Base-by-base conservation (phyloP, 768 basidiomycete genomes). In the Russula griseocarnosa region DNA sequence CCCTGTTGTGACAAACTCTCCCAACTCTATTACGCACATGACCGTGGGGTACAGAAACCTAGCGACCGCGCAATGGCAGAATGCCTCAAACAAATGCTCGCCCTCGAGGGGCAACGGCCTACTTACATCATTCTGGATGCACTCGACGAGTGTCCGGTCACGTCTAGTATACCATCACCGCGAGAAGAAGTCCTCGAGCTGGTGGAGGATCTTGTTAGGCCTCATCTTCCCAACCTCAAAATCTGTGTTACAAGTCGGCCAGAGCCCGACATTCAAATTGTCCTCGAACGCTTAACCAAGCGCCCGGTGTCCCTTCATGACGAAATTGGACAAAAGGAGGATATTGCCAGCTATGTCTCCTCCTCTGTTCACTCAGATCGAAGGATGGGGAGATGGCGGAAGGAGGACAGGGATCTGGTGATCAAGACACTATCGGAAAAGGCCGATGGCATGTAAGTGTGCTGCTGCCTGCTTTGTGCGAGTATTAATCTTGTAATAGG, bases 171-270 rank as follows among this genome's bases (percentile, higher is more conserved):
- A 24, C 40, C 56, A 22, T 44, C 50, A 11, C 49, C 50, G 9
- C 62, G 40, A 50, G 42, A 51, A n/a, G 55, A 56, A 20, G 38
- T 63, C 38, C 30, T 63, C 2, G 40, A 63, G 3, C 5, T 63
- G 7, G 18, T 62, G 10, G 24, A 51, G 9, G 55, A 62, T 16
- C 61, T 62, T 18, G 40, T 42, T 44, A 38, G 32, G 14, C 42
- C 49, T 26, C 38, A n/a, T 16, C 38, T 44, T 14, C 49, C 36
- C 1, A 36, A 44, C 14, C 7, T 63, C 2, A 50, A 32, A 38
- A 26, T 63, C 5, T 63, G 62, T 28, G 62, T 36, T 1, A 58
- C 62, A 16, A 63, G 62, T 34, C 56, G 62, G 3, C 30, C 62
- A 5, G 55, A 63, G 47, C 38, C n/a, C 24, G 62, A 63, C 40